Base-by-base conservation (phyloP, 495 filamentous ascomycete species). In the Physcia stellaris region DNA sequence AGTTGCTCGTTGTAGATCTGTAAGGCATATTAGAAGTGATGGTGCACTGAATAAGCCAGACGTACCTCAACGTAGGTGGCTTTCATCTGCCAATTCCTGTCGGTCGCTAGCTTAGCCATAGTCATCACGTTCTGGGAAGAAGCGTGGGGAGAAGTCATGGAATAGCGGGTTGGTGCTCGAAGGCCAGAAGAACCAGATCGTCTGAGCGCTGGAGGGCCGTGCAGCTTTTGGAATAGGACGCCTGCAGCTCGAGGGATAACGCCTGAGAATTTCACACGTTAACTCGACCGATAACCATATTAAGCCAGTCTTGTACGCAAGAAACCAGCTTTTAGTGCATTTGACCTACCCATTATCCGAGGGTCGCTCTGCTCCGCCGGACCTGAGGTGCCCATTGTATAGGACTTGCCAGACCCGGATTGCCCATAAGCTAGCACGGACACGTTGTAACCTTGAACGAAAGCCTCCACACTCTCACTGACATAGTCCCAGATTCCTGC, bases 341-440 rank as follows among this genome's bases (percentile, higher is more conserved):
- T 32, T 20, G n/a, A 59, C 73, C 58, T 66, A 93, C 86, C 88
- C 83, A 86, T 93, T 1, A 74, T 60, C 10, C 79, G 69, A 32
- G 68, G 37, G 50, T 87, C 66, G n/a, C 64, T 67, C 51, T 94
- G 83, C 52, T 94, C 88, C 15, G 54, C 61, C 6, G 92, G 87
- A 2, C 87, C 85, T 2, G 90, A 82, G 1, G 90, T 99, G 28
- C 90, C 90, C 90, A 99, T 99, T 0, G 90, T 99, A 56, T 95
- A 96, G 1, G 90, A 99, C 61, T 99, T 99, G 50, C 90, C 90
- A n/a, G 90, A 86, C 26, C 90, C 90, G n/a, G 90, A 99, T 64
- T 99, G 90, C 48, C 90, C 90, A 50, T 99, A 99, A 28, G 90
- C 90, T 45, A 99, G 70, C 33, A 99, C 75, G 10, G 90, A 99